These are phyloP conservation scores for Zopfia rhizophila DNA, from an alignment of 2,329 filamentous ascomycete genomes.

Conservation along the genomic window DNA sequence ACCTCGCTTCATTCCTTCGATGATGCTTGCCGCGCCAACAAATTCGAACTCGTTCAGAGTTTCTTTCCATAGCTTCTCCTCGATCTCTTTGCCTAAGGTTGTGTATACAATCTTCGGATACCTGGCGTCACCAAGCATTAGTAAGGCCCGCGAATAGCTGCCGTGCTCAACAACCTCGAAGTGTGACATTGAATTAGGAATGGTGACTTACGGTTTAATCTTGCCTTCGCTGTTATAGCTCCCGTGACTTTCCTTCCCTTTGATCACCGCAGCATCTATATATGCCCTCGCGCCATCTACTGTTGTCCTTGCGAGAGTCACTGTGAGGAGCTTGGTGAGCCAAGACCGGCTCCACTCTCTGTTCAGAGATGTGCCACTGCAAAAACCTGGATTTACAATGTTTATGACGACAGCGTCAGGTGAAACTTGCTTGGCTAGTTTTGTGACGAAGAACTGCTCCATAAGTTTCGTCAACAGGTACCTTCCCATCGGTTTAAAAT, in stretches of 20 bases:
- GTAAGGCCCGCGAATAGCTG: no score
- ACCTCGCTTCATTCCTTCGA: no score
- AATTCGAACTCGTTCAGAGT: slow-evolving; percentile 15
- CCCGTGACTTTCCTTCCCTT: slow-evolving; percentile 63
- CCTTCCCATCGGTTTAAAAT: slow-evolving; percentile 12
- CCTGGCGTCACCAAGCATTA: no score
- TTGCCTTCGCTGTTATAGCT: slow-evolving; percentile 62
- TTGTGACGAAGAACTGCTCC: slow-evolving; percentile 26
- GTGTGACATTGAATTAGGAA: no score
- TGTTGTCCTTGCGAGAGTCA: slow-evolving; percentile 41
- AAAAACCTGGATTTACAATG: slow-evolving; percentile 59
- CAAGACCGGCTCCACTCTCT: slow-evolving; percentile 37
- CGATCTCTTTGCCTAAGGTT: slow-evolving; percentile 3
- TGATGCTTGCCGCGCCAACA: slow-evolving; percentile 7
- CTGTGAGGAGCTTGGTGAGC: slow-evolving; percentile 29
- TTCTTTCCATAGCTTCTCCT: slow-evolving; percentile 11
- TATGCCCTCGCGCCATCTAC: slow-evolving; percentile 59
- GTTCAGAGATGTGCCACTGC: slow-evolving; percentile 56
- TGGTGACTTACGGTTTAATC: slow-evolving; percentile 58
- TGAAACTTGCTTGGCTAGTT: slow-evolving; percentile 26
- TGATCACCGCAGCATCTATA: slow-evolving; percentile 57
- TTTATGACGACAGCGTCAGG: slow-evolving; percentile 53
- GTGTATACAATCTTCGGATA: slow-evolving; percentile 14
- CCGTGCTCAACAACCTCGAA: no score
- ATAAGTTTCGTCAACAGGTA: slow-evolving; percentile 34